Percentiles rank a stretch among this genome's conserved stretches.
These are phyloP conservation scores for Aciculoconidium aculeatum DNA, from an alignment of 805 yeast genomes.

Conservation along the genomic window DNA sequence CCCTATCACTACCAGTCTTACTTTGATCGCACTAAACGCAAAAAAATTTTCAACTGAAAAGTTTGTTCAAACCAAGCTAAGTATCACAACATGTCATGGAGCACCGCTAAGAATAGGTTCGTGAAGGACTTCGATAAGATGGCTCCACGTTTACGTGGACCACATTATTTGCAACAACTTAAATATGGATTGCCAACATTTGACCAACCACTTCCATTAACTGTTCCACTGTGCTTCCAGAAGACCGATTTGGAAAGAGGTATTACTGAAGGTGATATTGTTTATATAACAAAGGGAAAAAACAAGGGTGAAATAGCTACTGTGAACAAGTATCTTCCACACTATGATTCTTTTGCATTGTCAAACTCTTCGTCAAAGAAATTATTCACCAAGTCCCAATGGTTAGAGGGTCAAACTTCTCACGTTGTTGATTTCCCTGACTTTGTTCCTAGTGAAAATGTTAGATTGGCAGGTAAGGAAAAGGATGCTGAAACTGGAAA, in stretches of 20 bases:
- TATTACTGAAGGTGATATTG: constrained; percentile 71
- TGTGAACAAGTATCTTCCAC: constrained; percentile 53
- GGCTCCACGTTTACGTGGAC: constrained; percentile 27
- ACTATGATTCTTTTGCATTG: constrained; percentile 57
- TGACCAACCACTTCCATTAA: constrained; percentile 17
- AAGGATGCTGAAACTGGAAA: constrained; percentile 55
- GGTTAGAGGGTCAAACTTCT: constrained; percentile 67
- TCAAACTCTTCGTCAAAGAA: constrained; percentile 63
- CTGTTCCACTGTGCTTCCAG: constrained; percentile 7
- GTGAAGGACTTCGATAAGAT: constrained; percentile 29
- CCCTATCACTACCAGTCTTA: too few species aligned
- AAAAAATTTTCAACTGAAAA: constrained; percentile 6
- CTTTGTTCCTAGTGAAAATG: constrained; percentile 50
- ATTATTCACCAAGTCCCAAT: constrained; percentile 65
- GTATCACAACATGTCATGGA: constrained; percentile 27
- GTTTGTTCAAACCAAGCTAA: too few species aligned
- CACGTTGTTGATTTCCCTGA: constrained; percentile 69
- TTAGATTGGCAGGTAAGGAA: constrained; percentile 75
- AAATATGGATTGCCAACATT: constrained; percentile 32
- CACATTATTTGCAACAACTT: constrained; percentile 14
- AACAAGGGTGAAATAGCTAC: constrained; percentile 71
- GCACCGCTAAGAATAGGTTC: constrained; percentile 28
- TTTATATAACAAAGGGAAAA: constrained; percentile 63
- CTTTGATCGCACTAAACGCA: too few species aligned
- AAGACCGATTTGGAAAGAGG: constrained; percentile 48